Conservation (phyloP, 2,329 filamentous ascomycete species). For the Tolypocladium amazonense region DNA sequence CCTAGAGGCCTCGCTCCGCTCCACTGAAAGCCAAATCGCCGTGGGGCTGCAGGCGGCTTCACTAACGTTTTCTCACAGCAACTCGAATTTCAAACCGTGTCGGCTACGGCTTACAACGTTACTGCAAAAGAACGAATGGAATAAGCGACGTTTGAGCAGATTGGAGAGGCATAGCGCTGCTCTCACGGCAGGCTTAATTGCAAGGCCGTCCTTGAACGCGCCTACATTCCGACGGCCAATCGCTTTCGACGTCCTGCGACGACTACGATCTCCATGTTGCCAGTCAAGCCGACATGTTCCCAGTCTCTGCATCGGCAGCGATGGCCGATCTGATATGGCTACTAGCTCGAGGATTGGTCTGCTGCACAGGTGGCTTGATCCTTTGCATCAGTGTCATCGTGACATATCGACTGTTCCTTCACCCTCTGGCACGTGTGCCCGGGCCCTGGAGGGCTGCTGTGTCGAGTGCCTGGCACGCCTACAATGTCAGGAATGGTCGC, state of each 20-base stretch:
- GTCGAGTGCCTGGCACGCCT: conserved; percentile 37
- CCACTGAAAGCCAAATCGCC: neutral
- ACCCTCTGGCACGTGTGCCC: conserved; percentile 33
- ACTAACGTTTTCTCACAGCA: neutral
- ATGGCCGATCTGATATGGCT: neutral
- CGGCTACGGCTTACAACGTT: no score
- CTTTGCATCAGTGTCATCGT: conserved; percentile 8
- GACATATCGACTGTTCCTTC: conserved; percentile 29
- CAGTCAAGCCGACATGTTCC: neutral
- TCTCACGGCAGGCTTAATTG: neutral
- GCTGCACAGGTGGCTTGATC: neutral
- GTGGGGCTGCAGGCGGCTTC: neutral
- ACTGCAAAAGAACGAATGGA: neutral
- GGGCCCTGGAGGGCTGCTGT: conserved; percentile 35
- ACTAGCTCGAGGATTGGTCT: neutral
- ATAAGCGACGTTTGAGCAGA: neutral
- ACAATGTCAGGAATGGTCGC: conserved; percentile 31
- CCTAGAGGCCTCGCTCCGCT: neutral
- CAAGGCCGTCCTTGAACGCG: neutral
- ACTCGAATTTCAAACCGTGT: neutral
- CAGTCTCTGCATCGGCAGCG: neutral
- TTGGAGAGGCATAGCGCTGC: neutral
- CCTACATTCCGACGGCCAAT: neutral
- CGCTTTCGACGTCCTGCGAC: no score
- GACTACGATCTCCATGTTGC: neutral